Evolutionary conservation across 805 yeast genomes (phyloP), one percentile per base, ranked within the genome.

Genomic region (Hanseniaspora nectarophila): DNA sequence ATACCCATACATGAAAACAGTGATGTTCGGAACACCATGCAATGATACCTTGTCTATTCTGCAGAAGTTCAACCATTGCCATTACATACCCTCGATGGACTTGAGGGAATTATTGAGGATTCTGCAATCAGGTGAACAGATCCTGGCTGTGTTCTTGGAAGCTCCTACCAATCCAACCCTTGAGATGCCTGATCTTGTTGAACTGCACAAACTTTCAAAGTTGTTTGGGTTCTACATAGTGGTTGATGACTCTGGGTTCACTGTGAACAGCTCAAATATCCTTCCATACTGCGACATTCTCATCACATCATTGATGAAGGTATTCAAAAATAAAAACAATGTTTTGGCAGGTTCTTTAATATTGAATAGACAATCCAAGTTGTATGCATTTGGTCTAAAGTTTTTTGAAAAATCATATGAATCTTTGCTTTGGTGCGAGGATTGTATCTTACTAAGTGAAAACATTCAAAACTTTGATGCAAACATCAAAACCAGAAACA

Each of bases 21-120:
- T 88, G 2, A 87, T 95, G 67, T 90, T 85, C 67, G 99, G 99
- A 1, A 88, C 89, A 68, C 96, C 97, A 6, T 92, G 90, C 65
- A 92, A 86, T 28, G 97, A 92, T 64, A 89, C 97, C 0, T 72
- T 87, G 53, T 86, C 85, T 59, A 80, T 92, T 54, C 72, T 92
- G 60, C 75, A 76, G 61, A 90, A 89, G 65, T 92, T 88, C 73
- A 97, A 97, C 15, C 97, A 97, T 34, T 85, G 83, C 37, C 80
- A 80, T 58, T 90, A 88, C 64, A 79, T 81, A 57, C 70, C 77
- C 58, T 96, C 95, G 20, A 61, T 66, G 66, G 73, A 70, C 10
- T 66, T 87, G 50, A 78, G 73, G 51, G 80, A 80, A 48, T 67
- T 92, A 38, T 92, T 86, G 61, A 58, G 59, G 5, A 68, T 75